phyloP scores from a whole-genome alignment of 1,284 basidiomycete species.

The Marasmius sp. region DNA sequence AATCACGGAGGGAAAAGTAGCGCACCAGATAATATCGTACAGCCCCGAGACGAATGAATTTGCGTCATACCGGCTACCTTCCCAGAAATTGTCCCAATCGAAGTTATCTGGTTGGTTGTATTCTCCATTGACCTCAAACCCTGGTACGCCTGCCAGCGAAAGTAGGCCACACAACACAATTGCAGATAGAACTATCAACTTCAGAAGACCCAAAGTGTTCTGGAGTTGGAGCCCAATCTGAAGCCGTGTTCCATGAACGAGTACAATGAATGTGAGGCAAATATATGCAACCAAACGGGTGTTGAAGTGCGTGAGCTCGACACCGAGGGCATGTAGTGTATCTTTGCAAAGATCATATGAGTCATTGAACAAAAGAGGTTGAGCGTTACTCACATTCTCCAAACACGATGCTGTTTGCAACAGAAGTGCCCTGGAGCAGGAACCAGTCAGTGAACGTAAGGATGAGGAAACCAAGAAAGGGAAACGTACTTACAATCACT shows the following conservation, averaged over 20 bases:
- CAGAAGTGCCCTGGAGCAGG: slow-evolving; percentile 45
- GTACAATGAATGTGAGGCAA: slow-evolving; percentile 56
- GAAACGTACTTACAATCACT: slow-evolving; percentile 45
- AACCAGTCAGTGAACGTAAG: slow-evolving; percentile 17
- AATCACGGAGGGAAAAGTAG: not conserved
- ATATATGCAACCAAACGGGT: slow-evolving; percentile 52
- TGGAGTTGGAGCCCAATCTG: slow-evolving; percentile 64
- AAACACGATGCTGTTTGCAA: slow-evolving; percentile 58
- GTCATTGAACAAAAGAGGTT: not conserved
- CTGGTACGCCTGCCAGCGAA: slow-evolving; percentile 47
- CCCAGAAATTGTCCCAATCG: slow-evolving; percentile 54
- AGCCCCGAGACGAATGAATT: slow-evolving; percentile 62
- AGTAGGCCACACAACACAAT: slow-evolving; percentile 59
- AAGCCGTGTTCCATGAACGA: slow-evolving; percentile 57
- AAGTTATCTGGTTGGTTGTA: slow-evolving; percentile 52
- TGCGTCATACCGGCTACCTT: slow-evolving; percentile 44
- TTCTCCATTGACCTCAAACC: slow-evolving; percentile 41
- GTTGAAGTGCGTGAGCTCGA: slow-evolving; percentile 43
- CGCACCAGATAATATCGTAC: slow-evolving; percentile 68
- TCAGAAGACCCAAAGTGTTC: slow-evolving; percentile 66
- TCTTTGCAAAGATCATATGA: slow-evolving; percentile 35
- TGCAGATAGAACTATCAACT: slow-evolving; percentile 54
- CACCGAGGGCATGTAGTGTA: slow-evolving; percentile 47
- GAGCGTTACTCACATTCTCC: slow-evolving; percentile 53
- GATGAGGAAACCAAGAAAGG: slow-evolving; percentile 16